A percentile compares a stretch with the other conserved stretches of the same genome.
Evolutionary conservation across 306 rosid species (phyloP).

Genomic region (Sechiopsis laciniata): DNA sequence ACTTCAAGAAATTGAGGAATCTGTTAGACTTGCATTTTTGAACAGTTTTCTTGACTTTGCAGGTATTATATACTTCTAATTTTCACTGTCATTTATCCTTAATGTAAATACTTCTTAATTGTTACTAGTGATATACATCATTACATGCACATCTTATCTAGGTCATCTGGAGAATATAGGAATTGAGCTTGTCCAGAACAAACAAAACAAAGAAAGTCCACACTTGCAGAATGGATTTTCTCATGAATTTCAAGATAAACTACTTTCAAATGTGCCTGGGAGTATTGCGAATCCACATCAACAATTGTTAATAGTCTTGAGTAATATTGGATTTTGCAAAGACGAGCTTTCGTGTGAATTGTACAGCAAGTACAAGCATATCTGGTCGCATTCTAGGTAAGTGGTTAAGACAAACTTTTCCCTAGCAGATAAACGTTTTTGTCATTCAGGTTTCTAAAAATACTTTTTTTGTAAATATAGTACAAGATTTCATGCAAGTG

Average conservation of each 20-base stretch:
- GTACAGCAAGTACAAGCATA: slow-evolving; percentile 67
- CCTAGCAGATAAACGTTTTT: slow-evolving; percentile 3
- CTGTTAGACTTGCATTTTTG: slow-evolving; percentile 90
- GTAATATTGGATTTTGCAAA: slow-evolving; percentile 95
- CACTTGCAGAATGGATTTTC: slow-evolving; percentile 66
- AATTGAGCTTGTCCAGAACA: slow-evolving; percentile 54
- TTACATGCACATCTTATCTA: slow-evolving; percentile 31
- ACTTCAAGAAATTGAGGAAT: slow-evolving; percentile 90
- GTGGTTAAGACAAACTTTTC: slow-evolving; percentile 14
- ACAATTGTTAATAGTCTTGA: slow-evolving; percentile 65
- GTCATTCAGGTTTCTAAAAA: slow-evolving; percentile 3
- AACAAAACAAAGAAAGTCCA: slow-evolving; percentile 47
- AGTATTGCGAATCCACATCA: slow-evolving; percentile 67
- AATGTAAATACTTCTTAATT: slow-evolving; percentile 11
- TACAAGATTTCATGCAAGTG: neutral
- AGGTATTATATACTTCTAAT: slow-evolving; percentile 51
- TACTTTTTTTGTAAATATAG: neutral
- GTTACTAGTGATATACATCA: slow-evolving; percentile 25
- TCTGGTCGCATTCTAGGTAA: slow-evolving; percentile 86
- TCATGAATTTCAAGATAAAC: slow-evolving; percentile 46
- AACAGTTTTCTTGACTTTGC: slow-evolving; percentile 94
- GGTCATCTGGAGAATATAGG: slow-evolving; percentile 83
- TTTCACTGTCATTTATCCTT: slow-evolving; percentile 21
- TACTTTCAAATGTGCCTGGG: slow-evolving; percentile 46
- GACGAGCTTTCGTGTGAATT: slow-evolving; percentile 84